Conservation (phyloP, 306 rosid species). For the Corylus heterophylla region DNA sequence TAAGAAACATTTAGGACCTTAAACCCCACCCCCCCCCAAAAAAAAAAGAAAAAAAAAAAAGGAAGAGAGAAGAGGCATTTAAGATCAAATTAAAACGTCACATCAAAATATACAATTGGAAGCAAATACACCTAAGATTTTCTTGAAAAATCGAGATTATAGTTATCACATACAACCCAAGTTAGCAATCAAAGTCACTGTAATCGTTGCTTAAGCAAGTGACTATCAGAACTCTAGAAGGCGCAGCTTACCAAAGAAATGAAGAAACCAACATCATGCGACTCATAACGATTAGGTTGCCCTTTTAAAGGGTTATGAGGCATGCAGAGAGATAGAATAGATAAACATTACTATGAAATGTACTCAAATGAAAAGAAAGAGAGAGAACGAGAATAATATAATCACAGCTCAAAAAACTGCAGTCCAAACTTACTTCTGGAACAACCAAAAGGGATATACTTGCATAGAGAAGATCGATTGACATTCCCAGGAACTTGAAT, state of each 20-base stretch:
- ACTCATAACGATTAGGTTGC: background rate
- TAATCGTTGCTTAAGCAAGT: conserved; percentile 12
- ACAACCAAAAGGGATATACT: conserved; percentile 84
- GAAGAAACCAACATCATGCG: background rate
- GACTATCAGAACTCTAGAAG: conserved; percentile 19
- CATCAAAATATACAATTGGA: background rate
- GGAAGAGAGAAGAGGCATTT: background rate
- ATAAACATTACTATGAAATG: background rate
- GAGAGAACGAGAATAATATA: background rate
- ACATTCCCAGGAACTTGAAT: conserved; percentile 90
- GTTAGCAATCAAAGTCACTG: background rate
- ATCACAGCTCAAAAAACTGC: background rate
- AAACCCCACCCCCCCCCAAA: too few relatives aligned
- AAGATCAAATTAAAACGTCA: background rate
- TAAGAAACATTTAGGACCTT: conserved; percentile 8
- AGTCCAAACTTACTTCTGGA: conserved; percentile 69
- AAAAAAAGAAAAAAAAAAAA: too few relatives aligned
- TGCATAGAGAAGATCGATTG: conserved; percentile 92
- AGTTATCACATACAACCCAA: background rate
- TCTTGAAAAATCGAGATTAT: background rate
- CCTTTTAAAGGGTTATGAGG: background rate
- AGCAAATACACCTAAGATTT: background rate
- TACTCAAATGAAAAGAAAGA: background rate
- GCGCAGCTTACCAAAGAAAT: conserved; percentile 23
- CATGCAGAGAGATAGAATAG: background rate